Evolutionary conservation across 495 filamentous ascomycete genomes (phyloP), one percentile per base, ranked within the genome.

Genomic region (Aspergillus nanangensis): DNA sequence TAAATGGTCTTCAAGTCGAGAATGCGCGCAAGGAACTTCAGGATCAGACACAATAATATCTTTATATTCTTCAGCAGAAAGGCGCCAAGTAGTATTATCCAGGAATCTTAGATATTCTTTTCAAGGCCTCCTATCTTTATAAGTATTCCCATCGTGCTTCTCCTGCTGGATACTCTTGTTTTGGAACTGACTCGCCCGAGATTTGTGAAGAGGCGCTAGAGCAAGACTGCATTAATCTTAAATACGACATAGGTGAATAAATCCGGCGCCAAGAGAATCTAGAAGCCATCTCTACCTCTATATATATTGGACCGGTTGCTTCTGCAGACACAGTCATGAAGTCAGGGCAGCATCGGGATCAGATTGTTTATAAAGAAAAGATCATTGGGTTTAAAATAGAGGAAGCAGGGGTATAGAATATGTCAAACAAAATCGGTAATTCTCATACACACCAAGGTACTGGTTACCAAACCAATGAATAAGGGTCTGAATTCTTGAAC

Each of bases 1-100:
- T 70, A 5, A 21, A 18, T 3, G 58, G 41, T 13, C 47, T 63
- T 4, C 29, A 59, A 27, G 50, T 53, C 0, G 10, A 50, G 5
- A 9, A 27, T n/a, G 34, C 35, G 17, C 47, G 49, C 27, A 41
- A 45, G 24, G 19, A 19, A 15, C 41, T 66, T 20, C 19, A 40
- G 20, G n/a, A 50, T 15, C 46, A 45, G 35, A 45, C 47, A 1
- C 32, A 14, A 17, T 13, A 27, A 17, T 20, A 52, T 41, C 39
- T 55, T 7, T 17, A 17, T 19, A 22, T 18, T 15, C 29, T 15
- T 31, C 36, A 38, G 25, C n/a, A 32, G 18, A 18, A 4, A 22
- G 39, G 11, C n/a, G 23, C n/a, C n/a, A 7, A 11, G 5, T 29
- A 11, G 25, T 11, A 11, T 7, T 11, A 29, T 5, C 11, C 25